Evolutionary conservation across 257 asterid species (phyloP).

Genomic region (Apocynum venetum): DNA sequence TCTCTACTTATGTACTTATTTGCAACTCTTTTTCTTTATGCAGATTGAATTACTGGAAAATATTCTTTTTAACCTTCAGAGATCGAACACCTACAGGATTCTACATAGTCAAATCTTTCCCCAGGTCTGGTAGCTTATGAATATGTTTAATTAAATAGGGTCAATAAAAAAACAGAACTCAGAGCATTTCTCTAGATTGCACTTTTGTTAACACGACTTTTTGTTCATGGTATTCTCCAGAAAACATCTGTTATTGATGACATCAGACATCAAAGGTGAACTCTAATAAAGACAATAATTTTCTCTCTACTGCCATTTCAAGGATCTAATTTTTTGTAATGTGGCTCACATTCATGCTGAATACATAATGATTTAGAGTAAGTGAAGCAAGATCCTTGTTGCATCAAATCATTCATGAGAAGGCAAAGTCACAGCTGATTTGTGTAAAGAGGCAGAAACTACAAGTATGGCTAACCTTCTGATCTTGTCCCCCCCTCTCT

Average conservation of each 20-base stretch:
- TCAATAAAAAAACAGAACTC: neutral
- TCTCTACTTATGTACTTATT: constrained; percentile 12
- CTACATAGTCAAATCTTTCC: constrained; percentile 41
- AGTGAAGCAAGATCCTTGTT: constrained; percentile 51
- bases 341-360: constrained; percentile 13
- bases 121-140: constrained; percentile 50
- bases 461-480: constrained; percentile 51
- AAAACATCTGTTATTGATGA: constrained; percentile 33
- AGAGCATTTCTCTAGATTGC: constrained; percentile 5
- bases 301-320: neutral
- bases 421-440: constrained; percentile 64
- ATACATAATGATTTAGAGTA: constrained; percentile 47
- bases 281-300: constrained; percentile 8
- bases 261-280: constrained; percentile 55
- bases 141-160: constrained; percentile 7
- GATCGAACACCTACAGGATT: constrained; percentile 54
- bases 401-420: constrained; percentile 53
- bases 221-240: constrained; percentile 46
- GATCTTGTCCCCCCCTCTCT: constrained; percentile 1
- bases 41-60: constrained; percentile 72
- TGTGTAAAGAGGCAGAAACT: constrained; percentile 50
- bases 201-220: constrained; percentile 23
- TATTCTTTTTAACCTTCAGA: constrained; percentile 47
- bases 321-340: neutral
- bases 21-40: constrained; percentile 15